A percentile compares a stretch with the other conserved stretches of the same genome.
Evolutionary conservation across 345 rosid genomes (phyloP).

Genomic region (Arabis hirsuta): DNA sequence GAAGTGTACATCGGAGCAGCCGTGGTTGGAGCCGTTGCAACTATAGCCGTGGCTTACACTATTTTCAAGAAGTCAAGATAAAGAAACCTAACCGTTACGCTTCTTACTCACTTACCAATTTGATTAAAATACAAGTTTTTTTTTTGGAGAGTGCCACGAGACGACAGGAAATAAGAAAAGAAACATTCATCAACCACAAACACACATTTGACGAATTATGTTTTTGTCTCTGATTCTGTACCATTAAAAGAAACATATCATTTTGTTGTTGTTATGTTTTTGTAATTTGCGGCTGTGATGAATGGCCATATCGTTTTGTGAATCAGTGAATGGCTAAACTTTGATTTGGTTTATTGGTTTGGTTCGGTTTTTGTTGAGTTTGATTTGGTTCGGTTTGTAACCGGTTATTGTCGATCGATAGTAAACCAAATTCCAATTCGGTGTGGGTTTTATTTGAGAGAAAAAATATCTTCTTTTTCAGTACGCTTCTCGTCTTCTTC

Average conservation of each 20-base stretch:
- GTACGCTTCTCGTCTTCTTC: too few relatives aligned
- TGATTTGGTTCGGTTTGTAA: conserved; percentile 1
- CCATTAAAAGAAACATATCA: conserved; percentile 19
- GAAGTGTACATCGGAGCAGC: conserved; percentile 65
- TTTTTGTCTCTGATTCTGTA: conserved; percentile 15
- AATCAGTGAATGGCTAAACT: neutral
- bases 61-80: conserved; percentile 64
- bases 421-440: neutral
- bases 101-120: conserved; percentile 8
- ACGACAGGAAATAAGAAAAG: neutral
- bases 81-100: conserved; percentile 30
- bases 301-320: neutral
- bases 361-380: neutral
- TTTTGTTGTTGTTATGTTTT: neutral
- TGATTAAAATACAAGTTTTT: conserved; percentile 16
- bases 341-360: neutral
- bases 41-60: conserved; percentile 71
- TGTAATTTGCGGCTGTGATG: conserved; percentile 9
- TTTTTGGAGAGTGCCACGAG: conserved; percentile 12
- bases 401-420: neutral
- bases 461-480: too few relatives aligned
- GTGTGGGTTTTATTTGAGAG: too few relatives aligned
- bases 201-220: neutral
- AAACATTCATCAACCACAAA: neutral
- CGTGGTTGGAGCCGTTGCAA: conserved; percentile 70